Percentiles rank a stretch among this genome's conserved stretches.
phyloP scores from a whole-genome alignment of 2,329 filamentous ascomycete species.

The Fusarium robinianum region DNA sequence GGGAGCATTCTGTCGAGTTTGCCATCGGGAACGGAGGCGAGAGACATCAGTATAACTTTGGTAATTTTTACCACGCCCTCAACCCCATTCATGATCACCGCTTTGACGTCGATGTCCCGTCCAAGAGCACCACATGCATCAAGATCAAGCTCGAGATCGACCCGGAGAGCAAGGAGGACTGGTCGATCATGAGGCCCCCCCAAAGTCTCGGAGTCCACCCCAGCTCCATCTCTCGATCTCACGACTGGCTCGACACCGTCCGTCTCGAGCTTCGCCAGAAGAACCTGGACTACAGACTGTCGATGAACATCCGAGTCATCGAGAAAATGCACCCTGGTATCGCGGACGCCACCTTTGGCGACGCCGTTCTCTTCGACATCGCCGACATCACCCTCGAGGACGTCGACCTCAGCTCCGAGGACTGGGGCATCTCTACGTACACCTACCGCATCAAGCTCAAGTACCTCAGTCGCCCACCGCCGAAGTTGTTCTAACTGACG shows the following conservation, averaged over 20 bases:
- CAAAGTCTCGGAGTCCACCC: not conserved
- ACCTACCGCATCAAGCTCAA: constrained; percentile 19
- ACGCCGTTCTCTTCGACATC: constrained; percentile 23
- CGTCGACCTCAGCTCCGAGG: not conserved
- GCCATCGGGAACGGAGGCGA: constrained; percentile 16
- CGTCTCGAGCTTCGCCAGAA: constrained; percentile 25
- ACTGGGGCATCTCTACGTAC: constrained; percentile 8
- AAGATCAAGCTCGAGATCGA: constrained; percentile 13
- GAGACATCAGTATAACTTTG: constrained; percentile 1
- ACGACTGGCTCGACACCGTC: constrained; percentile 22
- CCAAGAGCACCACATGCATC: constrained; percentile 15
- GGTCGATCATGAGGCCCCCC: not conserved
- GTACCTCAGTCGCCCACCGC: no score
- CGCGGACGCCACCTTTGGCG: not conserved
- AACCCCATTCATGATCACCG: constrained; percentile 6
- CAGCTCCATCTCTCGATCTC: not conserved
- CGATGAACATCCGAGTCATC: constrained; percentile 27
- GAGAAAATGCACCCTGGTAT: constrained; percentile 2
- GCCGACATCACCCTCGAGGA: not conserved
- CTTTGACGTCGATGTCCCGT: constrained; percentile 7
- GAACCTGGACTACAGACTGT: constrained; percentile 12
- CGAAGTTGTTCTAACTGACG: not conserved
- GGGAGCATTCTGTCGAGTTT: constrained; percentile 6
- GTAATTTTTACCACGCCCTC: constrained; percentile 8
- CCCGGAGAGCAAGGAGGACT: not conserved